phyloP scores from a whole-genome alignment of 257 asterid genomes.

The Fraxinus quadrangulata region DNA sequence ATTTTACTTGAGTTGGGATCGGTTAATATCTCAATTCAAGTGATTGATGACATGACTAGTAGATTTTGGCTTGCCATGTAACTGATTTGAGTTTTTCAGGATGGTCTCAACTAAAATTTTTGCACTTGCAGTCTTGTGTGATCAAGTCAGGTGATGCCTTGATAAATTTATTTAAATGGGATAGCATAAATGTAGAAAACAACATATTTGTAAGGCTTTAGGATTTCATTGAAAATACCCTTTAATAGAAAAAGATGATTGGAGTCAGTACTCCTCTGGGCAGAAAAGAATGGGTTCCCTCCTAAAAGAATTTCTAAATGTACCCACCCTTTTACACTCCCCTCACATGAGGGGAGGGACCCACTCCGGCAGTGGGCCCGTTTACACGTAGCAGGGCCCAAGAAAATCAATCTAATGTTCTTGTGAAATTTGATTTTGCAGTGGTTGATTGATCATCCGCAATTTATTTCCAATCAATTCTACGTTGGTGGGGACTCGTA shows the following conservation, averaged over 20 bases:
- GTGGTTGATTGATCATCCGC: constrained; percentile 45
- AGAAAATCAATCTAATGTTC: neutral
- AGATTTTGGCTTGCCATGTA: neutral
- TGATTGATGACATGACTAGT: neutral
- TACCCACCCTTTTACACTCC: too few species aligned
- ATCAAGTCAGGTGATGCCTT: neutral
- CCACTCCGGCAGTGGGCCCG: too few species aligned
- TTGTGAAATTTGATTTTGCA: constrained; percentile 21
- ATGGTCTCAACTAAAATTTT: too few species aligned
- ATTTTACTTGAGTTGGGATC: neutral
- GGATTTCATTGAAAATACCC: neutral
- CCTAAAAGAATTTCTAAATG: too few species aligned
- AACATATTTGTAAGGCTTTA: neutral
- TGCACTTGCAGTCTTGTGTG: too few species aligned
- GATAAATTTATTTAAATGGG: neutral
- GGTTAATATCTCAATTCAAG: neutral
- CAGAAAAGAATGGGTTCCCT: too few species aligned
- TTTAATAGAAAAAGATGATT: too few species aligned
- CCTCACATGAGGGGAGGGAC: too few species aligned
- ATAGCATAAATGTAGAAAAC: neutral
- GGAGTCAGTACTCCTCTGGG: too few species aligned
- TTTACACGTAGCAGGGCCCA: too few species aligned
- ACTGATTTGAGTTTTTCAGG: neutral
- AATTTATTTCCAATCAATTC: constrained; percentile 36
- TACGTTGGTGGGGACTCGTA: constrained; percentile 48